Base-by-base conservation (phyloP, 2,329 filamentous ascomycete genomes). In the Beauveria varroae region DNA sequence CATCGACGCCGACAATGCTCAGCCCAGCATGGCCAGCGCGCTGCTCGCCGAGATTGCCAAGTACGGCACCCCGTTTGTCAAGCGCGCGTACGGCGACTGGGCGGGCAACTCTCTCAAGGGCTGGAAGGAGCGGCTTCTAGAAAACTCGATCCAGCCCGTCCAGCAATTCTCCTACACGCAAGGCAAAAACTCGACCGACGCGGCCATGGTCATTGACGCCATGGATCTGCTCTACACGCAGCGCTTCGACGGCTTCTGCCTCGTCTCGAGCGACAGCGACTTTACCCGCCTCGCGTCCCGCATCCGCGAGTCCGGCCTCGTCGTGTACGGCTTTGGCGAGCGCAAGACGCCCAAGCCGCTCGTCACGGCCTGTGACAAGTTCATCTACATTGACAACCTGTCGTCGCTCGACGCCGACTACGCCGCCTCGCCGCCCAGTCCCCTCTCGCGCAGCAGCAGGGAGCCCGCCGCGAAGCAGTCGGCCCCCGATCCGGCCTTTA, bases 121-220 rank as follows among this genome's bases (percentile, higher is more conserved):
- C 9, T 75, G 72, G 72, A 74, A 74, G 18, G 60, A 65, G 1
- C 61, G 65, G 1, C 72, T 75, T 1, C 69, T 73, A 0, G 61
- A 63, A 4, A 67, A 70, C 22, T 72, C 71, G 0, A 73, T 74
- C 28, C 70, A 73, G 61, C 73, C 72, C 0, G 69, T 74, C 3
- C 72, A 75, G 61, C 73, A 74, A 57, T 74, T 74, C 24, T 67
- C 71, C 2, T 74, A 73, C 47, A 75, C 73, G 0, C 49, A 63
- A 0, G 71, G 72, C n/a, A 74, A 74, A 54, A 75, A 73, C 47
- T 63, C 72, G 1, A 74, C 71, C 1, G 72, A 74, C 49, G 64
- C 68, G 0, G 72, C 72, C 51, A 73, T 74, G 71, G 67, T 74
- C 2, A 74, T 75, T 41, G 73, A 75, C 47, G 72, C 73, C 34